These are phyloP conservation scores for Pseudozyma hubeiensis DNA, from an alignment of 1,284 basidiomycete genomes.

Conservation along the genomic window DNA sequence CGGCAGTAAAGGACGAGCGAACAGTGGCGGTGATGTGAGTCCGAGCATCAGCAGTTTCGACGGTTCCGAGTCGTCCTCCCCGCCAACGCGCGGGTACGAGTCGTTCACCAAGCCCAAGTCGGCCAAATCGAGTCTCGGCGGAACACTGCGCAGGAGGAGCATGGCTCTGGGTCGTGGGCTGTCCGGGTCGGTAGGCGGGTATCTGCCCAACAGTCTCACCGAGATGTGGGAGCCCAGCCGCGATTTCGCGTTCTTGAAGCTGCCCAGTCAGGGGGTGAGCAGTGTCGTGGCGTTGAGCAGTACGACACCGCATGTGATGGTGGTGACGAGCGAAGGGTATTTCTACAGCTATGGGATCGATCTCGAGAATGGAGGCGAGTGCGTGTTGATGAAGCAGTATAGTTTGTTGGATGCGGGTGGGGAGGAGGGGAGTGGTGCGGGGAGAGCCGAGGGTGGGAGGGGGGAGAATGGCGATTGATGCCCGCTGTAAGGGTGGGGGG, in stretches of 20 bases:
- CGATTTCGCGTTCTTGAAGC: slow-evolving; percentile 90
- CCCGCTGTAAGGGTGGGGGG: neutral
- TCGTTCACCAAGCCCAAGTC: slow-evolving; percentile 66
- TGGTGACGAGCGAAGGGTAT: slow-evolving; percentile 92
- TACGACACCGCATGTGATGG: slow-evolving; percentile 95
- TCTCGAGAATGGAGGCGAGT: slow-evolving; percentile 94
- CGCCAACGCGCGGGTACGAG: slow-evolving; percentile 67
- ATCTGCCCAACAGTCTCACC: slow-evolving; percentile 88
- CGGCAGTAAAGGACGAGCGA: neutral
- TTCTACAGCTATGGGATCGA: slow-evolving; percentile 97
- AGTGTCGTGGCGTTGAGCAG: slow-evolving; percentile 65
- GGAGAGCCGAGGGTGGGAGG: neutral
- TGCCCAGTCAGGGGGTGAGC: slow-evolving; percentile 80
- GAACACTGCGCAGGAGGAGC: slow-evolving; percentile 74
- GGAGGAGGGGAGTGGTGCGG: neutral
- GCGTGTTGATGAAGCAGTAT: slow-evolving; percentile 80
- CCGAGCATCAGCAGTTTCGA: slow-evolving; percentile 19
- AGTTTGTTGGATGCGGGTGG: neutral
- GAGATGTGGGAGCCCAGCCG: slow-evolving; percentile 97
- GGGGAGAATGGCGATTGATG: neutral
- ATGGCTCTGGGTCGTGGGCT: slow-evolving; percentile 68
- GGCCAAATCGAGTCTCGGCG: slow-evolving; percentile 1
- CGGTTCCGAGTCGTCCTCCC: slow-evolving; percentile 23
- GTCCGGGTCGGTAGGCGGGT: slow-evolving; percentile 79
- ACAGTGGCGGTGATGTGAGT: slow-evolving; percentile 9